Conservation (phyloP, 1,284 basidiomycete genomes). For the Inonotus hispidus region DNA sequence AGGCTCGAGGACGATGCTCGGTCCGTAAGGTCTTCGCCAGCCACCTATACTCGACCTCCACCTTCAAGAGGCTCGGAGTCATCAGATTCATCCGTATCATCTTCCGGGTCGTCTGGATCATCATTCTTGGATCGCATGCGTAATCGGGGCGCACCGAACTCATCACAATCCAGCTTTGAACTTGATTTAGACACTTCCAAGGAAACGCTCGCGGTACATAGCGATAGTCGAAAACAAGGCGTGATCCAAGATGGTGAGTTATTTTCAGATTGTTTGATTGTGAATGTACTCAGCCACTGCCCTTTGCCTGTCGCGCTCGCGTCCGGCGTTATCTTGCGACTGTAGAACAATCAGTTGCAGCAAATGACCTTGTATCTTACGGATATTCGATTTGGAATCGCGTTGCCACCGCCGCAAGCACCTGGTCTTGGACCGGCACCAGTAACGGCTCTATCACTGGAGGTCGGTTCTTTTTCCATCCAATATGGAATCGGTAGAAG, state of each 20-base stretch:
- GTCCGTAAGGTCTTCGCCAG: slow-evolving; percentile 1
- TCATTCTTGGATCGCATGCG: slow-evolving; percentile 26
- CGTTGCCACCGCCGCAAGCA: slow-evolving; percentile 38
- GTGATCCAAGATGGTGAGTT: neutral
- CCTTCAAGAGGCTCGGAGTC: slow-evolving; percentile 20
- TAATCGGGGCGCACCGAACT: slow-evolving; percentile 2
- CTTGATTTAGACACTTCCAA: slow-evolving; percentile 5
- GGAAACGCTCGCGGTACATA: neutral
- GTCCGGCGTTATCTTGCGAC: neutral
- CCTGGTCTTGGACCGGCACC: slow-evolving; percentile 9
- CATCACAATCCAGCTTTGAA: slow-evolving; percentile 15
- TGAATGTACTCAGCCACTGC: neutral
- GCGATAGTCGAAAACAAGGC: neutral
- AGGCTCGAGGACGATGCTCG: neutral
- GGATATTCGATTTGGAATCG: slow-evolving; percentile 49
- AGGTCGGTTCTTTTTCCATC: slow-evolving; percentile 3
- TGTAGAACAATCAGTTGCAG: neutral
- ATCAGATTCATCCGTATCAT: slow-evolving; percentile 13
- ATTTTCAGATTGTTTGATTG: neutral
- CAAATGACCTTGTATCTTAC: slow-evolving; percentile 11
- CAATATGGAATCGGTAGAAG: neutral
- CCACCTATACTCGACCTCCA: slow-evolving; percentile 10
- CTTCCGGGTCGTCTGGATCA: slow-evolving; percentile 30
- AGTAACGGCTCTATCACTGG: neutral
- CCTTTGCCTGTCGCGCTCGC: neutral